Percentiles rank a stretch among this genome's conserved stretches.
These are phyloP conservation scores for Artemisia tridentata DNA, from an alignment of 129 eudicot genomes.

Conservation along the genomic window DNA sequence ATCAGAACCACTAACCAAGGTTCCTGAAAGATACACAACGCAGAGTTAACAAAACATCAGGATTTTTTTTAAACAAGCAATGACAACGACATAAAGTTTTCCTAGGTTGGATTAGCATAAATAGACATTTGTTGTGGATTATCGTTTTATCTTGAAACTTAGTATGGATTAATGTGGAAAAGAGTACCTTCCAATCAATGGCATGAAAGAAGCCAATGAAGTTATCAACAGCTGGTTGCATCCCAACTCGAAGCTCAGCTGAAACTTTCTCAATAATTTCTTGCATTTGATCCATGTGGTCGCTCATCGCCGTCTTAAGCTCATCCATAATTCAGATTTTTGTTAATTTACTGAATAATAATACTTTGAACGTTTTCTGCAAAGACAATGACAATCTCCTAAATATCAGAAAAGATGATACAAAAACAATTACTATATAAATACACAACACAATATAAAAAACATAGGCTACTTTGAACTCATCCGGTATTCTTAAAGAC, in stretches of 20 bases:
- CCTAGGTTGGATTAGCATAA: not conserved
- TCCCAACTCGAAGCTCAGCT: slow-evolving; percentile 69
- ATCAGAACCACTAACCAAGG: slow-evolving; percentile 82
- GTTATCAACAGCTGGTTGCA: slow-evolving; percentile 76
- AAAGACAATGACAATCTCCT: slow-evolving; percentile 6
- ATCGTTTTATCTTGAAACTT: slow-evolving; percentile 10
- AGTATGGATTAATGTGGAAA: slow-evolving; percentile 17
- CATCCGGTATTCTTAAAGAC: no score
- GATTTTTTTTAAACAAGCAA: not conserved
- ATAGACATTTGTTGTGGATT: not conserved
- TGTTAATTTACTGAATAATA: slow-evolving; percentile 8
- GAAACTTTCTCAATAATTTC: slow-evolving; percentile 75
- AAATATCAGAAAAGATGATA: not conserved
- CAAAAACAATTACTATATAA: no score
- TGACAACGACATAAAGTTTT: slow-evolving; percentile 5
- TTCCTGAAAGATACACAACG: slow-evolving; percentile 49
- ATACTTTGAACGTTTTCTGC: slow-evolving; percentile 19
- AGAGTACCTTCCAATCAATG: slow-evolving; percentile 88
- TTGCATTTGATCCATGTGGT: slow-evolving; percentile 88
- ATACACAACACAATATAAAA: no score
- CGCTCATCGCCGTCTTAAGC: slow-evolving; percentile 56
- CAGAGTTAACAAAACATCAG: slow-evolving; percentile 1
- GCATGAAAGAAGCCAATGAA: slow-evolving; percentile 92
- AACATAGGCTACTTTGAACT: no score
- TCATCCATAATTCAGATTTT: slow-evolving; percentile 61